phyloP scores from a whole-genome alignment of 108 stramenopile species.

The Fragilariopsis cylindrus region DNA sequence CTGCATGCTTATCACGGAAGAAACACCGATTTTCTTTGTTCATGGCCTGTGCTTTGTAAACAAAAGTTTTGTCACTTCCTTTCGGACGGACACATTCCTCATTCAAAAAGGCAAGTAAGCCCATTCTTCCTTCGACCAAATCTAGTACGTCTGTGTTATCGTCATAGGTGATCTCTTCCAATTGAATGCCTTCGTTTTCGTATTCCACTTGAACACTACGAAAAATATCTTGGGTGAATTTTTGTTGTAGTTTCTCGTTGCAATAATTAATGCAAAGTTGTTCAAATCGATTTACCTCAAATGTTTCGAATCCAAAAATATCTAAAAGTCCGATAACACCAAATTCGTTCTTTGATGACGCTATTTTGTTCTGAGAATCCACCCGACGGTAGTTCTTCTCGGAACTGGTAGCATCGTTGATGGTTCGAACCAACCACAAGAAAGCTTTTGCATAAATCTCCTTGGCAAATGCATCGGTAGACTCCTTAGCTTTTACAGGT shows the following conservation, averaged over 20 bases:
- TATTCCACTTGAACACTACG: conserved; percentile 84
- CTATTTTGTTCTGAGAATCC: not conserved
- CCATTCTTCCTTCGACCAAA: conserved; percentile 92
- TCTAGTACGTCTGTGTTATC: conserved; percentile 95
- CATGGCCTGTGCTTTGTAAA: conserved; percentile 71
- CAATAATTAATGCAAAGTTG: conserved; percentile 97
- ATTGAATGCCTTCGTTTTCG: conserved; percentile 91
- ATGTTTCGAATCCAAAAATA: conserved; percentile 97
- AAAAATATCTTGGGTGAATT: conserved; percentile 84
- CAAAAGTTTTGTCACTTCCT: conserved; percentile 86
- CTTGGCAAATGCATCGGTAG: conserved; percentile 95
- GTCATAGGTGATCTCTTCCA: conserved; percentile 86
- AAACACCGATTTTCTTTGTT: conserved; percentile 68
- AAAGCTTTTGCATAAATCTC: conserved; percentile 94
- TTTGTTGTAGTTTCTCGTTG: conserved; percentile 96
- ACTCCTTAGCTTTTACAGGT: conserved; percentile 73
- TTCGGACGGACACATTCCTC: conserved; percentile 94
- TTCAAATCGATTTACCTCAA: conserved; percentile 86
- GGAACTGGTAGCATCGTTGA: conserved; percentile 89
- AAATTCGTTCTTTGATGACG: conserved; percentile 30
- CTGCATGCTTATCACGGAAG: conserved; percentile 55
- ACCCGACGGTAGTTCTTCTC: conserved; percentile 39
- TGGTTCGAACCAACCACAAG: conserved; percentile 88
- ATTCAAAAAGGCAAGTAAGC: conserved; percentile 93
- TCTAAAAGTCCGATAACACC: conserved; percentile 86